Evolutionary conservation across 2,329 filamentous ascomycete species (phyloP).

Genomic region (Aspergillus proliferans): DNA sequence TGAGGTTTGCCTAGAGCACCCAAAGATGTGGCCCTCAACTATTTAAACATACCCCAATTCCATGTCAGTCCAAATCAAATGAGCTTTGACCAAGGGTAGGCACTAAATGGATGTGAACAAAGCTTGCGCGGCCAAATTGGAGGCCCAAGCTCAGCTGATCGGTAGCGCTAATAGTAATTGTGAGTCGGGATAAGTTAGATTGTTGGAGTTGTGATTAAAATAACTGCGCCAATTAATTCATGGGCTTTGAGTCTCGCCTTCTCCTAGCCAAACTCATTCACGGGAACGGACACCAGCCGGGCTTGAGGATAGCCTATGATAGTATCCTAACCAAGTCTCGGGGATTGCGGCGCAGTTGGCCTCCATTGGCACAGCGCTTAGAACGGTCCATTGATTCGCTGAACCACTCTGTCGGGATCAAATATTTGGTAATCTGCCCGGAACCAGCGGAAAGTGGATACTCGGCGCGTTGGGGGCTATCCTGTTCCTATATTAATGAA

Average conservation of each 20-base stretch:
- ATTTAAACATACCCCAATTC: neutral
- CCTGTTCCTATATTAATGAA: too few relatives aligned
- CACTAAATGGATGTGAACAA: neutral
- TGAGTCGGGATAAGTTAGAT: neutral
- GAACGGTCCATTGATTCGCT: neutral
- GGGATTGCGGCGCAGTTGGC: neutral
- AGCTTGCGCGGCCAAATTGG: neutral
- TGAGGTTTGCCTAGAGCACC: neutral
- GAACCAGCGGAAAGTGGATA: too few relatives aligned
- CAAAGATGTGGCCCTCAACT: neutral
- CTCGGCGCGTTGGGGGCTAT: too few relatives aligned
- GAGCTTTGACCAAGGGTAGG: neutral
- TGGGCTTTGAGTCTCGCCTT: too few relatives aligned
- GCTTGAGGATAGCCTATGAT: neutral
- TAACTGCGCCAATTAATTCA: neutral
- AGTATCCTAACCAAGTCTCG: neutral
- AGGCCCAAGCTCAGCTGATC: neutral
- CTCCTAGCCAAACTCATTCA: too few relatives aligned
- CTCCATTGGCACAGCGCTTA: neutral
- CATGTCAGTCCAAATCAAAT: neutral
- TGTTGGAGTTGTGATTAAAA: neutral
- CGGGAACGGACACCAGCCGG: neutral
- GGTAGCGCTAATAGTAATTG: neutral
- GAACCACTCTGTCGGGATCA: neutral
- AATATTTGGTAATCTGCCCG: neutral